These are phyloP conservation scores for Peronosclerospora sorghi DNA, from an alignment of 352 stramenopile species.

Conservation along the genomic window DNA sequence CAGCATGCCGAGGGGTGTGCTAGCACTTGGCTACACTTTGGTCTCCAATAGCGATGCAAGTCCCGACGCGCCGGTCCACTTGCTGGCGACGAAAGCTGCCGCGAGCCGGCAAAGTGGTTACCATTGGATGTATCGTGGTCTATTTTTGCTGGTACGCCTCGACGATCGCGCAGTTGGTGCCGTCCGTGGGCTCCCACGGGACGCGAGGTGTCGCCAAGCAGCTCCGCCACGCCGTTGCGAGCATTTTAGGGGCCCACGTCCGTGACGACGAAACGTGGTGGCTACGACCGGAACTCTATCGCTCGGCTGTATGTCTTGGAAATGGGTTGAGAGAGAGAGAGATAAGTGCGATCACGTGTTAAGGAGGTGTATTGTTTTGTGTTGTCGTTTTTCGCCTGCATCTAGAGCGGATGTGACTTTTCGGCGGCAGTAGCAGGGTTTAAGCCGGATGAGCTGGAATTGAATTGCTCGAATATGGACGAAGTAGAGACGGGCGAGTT, in stretches of 20 bases:
- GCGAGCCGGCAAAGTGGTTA: conserved; percentile 18
- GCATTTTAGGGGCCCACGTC: conserved; percentile 1
- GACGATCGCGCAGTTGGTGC: conserved; percentile 21
- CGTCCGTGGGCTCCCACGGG: conserved; percentile 7
- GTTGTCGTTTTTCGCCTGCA: not conserved
- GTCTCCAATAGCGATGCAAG: too few species aligned
- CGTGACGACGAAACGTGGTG: conserved; percentile 30
- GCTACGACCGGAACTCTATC: conserved; percentile 33
- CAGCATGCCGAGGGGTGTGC: too few species aligned
- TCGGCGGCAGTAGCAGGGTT: conserved; percentile 42
- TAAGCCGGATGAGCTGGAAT: conserved; percentile 42
- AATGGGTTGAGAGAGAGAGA: not conserved
- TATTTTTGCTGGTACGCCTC: conserved; percentile 53
- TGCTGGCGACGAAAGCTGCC: conserved; percentile 14
- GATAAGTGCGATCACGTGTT: conserved; percentile 1
- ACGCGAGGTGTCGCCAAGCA: conserved; percentile 2
- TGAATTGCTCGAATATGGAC: conserved; percentile 62
- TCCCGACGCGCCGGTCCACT: conserved; percentile 12
- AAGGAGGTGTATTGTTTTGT: not conserved
- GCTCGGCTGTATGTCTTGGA: conserved; percentile 22
- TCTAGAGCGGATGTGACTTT: conserved; percentile 55
- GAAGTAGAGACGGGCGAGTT: conserved; percentile 37
- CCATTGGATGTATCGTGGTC: conserved; percentile 16
- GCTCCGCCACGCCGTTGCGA: conserved; percentile 2
- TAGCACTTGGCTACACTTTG: too few species aligned